Evolutionary conservation across 73 alveolate species (phyloP).

Genomic region (Tetrahymena elliotti): DNA sequence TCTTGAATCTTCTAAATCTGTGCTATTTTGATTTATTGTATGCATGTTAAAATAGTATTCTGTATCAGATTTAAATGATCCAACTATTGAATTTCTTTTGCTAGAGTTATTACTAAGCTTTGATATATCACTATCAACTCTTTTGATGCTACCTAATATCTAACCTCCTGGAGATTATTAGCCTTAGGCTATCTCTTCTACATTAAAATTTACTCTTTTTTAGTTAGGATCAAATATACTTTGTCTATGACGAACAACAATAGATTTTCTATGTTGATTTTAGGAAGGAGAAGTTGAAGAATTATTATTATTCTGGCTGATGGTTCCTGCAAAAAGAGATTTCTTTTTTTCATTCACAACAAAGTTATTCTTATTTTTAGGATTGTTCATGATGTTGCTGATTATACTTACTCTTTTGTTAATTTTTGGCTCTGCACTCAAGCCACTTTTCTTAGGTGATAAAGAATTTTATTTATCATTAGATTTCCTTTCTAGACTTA

Average conservation of each 20-base stretch:
- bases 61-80: neutral
- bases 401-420: neutral
- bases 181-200: neutral
- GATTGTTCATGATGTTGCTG: neutral
- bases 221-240: neutral
- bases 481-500: neutral
- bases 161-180: neutral
- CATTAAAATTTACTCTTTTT: neutral
- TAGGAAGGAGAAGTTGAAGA: neutral
- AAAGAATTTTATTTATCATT: neutral
- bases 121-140: neutral
- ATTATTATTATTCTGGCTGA: no score
- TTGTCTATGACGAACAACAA: neutral
- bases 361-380: neutral
- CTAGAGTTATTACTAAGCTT: neutral
- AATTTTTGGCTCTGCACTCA: neutral
- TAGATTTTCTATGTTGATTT: neutral
- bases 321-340: neutral
- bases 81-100: neutral
- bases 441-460: neutral
- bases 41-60: neutral
- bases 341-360: neutral
- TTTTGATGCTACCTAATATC: neutral
- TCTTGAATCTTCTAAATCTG: neutral
- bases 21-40: neutral